A percentile compares a stretch with the other conserved stretches of the same genome.
Evolutionary conservation across 352 stramenopile species (phyloP).

Genomic region (Phytophthora idaei): DNA sequence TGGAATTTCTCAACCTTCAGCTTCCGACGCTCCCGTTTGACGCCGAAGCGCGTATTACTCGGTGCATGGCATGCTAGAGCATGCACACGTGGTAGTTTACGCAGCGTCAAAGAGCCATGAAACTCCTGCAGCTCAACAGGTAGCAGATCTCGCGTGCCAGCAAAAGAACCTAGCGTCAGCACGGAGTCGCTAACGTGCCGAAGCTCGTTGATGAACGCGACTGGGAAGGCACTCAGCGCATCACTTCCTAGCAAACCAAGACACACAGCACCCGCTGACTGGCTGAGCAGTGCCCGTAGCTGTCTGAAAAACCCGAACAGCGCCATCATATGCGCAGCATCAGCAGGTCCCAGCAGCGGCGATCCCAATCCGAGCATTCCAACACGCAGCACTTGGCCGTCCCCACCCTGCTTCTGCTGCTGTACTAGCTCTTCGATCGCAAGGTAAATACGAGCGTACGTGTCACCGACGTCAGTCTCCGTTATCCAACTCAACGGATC

Average conservation of each 20-base stretch:
- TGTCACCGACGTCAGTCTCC: slow-evolving; percentile 1
- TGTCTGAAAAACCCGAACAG: slow-evolving; percentile 46
- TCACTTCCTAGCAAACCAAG: slow-evolving; percentile 35
- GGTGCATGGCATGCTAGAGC: slow-evolving; percentile 58
- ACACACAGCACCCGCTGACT: slow-evolving; percentile 31
- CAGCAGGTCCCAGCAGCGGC: slow-evolving; percentile 38
- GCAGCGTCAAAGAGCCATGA: slow-evolving; percentile 58
- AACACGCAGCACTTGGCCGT: slow-evolving; percentile 46
- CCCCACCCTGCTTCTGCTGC: slow-evolving; percentile 6
- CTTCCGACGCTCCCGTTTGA: slow-evolving; percentile 74
- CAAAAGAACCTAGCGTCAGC: slow-evolving; percentile 63
- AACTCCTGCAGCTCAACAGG: slow-evolving; percentile 67
- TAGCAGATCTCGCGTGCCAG: slow-evolving; percentile 59
- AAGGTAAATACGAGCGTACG: slow-evolving; percentile 42
- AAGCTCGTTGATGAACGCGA: slow-evolving; percentile 48
- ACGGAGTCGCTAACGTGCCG: slow-evolving; percentile 65
- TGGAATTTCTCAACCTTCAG: slow-evolving; percentile 85
- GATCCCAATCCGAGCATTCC: slow-evolving; percentile 54
- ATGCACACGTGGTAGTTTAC: slow-evolving; percentile 65
- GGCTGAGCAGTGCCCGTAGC: slow-evolving; percentile 35
- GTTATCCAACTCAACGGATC: slow-evolving; percentile 23
- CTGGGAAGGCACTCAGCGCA: slow-evolving; percentile 30
- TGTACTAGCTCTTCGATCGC: slow-evolving; percentile 30
- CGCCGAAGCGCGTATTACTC: slow-evolving; percentile 59
- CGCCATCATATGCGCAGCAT: slow-evolving; percentile 46